Evolutionary conservation across 2,329 filamentous ascomycete species (phyloP).

Genomic region (Thermoascus crustaceus): DNA sequence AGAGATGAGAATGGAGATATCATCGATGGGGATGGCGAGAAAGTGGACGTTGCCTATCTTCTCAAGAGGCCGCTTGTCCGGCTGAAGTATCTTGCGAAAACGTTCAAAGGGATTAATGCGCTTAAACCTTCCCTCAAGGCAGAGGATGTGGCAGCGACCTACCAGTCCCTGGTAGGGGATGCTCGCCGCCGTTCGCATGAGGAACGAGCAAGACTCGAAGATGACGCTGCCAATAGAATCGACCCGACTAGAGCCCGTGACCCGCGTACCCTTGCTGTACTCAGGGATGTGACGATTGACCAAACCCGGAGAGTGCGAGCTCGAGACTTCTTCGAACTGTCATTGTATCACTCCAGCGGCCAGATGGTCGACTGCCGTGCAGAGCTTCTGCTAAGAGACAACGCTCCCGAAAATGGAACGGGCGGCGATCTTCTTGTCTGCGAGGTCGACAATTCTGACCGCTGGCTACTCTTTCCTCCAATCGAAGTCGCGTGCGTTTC

Average conservation of each 20-base stretch:
- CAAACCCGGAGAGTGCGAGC: constrained; percentile 74
- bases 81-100: constrained; percentile 78
- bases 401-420: constrained; percentile 56
- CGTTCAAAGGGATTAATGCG: constrained; percentile 56
- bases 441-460: constrained; percentile 68
- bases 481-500: constrained; percentile 67
- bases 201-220: constrained; percentile 64
- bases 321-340: constrained; percentile 81
- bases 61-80: constrained; percentile 82
- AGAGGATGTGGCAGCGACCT: constrained; percentile 52
- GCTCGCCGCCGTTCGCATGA: constrained; percentile 67
- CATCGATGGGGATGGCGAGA: constrained; percentile 68
- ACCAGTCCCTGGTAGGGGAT: constrained; percentile 66
- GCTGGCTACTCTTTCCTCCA: constrained; percentile 88
- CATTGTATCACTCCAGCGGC: constrained; percentile 78
- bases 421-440: constrained; percentile 84
- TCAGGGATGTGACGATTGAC: constrained; percentile 64
- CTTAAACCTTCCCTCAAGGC: constrained; percentile 43
- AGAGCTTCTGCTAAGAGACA: constrained; percentile 79
- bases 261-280: constrained; percentile 63
- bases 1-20: constrained; percentile 54
- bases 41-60: constrained; percentile 88
- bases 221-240: constrained; percentile 77
- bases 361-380: constrained; percentile 84
- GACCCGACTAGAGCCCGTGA: constrained; percentile 75